These are phyloP conservation scores for Neurospora hispaniola DNA, from an alignment of 495 filamentous ascomycete species.

Conservation along the genomic window DNA sequence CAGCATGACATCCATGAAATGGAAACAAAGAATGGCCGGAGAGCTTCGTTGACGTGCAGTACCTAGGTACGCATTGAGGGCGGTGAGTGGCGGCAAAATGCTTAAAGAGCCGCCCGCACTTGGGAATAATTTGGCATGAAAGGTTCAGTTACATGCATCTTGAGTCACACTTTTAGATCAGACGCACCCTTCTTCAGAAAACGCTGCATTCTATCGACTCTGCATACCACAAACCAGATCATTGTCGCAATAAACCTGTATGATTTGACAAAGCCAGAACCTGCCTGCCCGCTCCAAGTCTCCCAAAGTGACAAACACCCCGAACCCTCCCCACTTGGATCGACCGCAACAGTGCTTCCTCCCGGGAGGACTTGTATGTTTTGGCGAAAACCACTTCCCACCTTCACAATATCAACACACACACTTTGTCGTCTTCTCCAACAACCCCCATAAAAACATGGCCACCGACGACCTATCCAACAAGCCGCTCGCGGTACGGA, in stretches of 20 bases:
- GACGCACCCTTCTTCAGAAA: background rate
- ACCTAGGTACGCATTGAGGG: background rate
- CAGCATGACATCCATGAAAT: background rate
- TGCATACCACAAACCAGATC: background rate
- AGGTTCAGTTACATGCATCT: background rate
- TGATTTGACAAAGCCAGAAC: background rate
- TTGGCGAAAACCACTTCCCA: constrained; percentile 15
- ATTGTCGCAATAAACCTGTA: background rate
- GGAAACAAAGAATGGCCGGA: background rate
- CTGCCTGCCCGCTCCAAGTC: background rate
- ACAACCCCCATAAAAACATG: constrained; percentile 6
- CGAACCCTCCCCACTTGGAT: background rate
- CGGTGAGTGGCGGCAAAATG: background rate
- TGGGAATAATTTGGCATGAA: background rate
- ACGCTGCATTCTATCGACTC: background rate
- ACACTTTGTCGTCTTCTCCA: constrained; percentile 2
- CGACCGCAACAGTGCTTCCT: background rate
- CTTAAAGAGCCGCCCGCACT: background rate
- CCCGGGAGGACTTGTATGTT: constrained; percentile 9
- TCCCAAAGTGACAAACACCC: background rate
- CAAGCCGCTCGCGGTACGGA: background rate
- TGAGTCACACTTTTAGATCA: background rate
- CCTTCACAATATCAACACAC: constrained; percentile 7
- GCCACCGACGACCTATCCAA: constrained; percentile 7
- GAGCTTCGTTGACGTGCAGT: background rate